Evolutionary conservation across 495 filamentous ascomycete species (phyloP).

Genomic region (Neurospora sp.): DNA sequence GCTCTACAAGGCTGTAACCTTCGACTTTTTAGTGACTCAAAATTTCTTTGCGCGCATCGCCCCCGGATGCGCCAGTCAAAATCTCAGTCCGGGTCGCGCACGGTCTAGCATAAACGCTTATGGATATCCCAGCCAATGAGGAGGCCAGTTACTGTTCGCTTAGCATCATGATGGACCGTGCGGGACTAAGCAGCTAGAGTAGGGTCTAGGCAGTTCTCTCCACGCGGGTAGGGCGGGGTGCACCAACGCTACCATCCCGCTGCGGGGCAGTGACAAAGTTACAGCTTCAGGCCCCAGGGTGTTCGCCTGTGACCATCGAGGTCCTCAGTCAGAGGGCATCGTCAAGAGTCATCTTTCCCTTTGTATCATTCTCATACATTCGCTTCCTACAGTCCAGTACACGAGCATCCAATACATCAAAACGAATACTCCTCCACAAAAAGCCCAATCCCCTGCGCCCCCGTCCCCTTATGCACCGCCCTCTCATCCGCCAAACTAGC

Average conservation of each 20-base stretch:
- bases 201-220: not conserved
- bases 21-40: not conserved
- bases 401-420: no score
- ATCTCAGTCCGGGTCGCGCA: not conserved
- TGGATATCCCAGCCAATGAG: not conserved
- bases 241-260: not conserved
- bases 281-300: not conserved
- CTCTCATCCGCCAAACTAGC: conserved; percentile 71
- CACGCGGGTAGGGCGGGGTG: not conserved
- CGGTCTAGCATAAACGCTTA: fast-evolving
- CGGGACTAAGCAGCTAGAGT: not conserved
- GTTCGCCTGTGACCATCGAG: not conserved
- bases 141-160: not conserved
- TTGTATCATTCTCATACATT: no score
- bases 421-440: conserved; percentile 42
- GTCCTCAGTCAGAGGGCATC: not conserved
- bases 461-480: conserved; percentile 83
- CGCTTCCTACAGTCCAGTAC: no score
- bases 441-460: conserved; percentile 61
- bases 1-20: not conserved
- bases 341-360: no score
- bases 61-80: not conserved
- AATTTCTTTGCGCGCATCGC: not conserved
- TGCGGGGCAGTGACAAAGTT: not conserved
- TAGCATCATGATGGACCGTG: not conserved